phyloP scores from a whole-genome alignment of 2,329 filamentous ascomycete species.

The Achaetomium macrosporum region DNA sequence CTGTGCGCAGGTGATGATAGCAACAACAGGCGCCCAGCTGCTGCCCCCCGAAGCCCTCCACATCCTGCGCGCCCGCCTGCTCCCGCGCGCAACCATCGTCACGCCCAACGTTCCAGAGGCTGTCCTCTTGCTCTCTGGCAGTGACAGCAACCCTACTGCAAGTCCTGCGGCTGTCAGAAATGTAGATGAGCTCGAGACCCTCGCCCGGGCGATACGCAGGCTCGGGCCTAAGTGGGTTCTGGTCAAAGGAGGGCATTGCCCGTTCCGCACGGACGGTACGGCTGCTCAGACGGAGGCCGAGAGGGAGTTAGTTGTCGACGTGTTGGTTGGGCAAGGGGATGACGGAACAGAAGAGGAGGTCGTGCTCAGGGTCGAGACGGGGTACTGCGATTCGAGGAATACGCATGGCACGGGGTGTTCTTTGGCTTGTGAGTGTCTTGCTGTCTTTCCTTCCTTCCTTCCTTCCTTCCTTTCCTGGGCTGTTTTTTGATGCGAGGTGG shows the following conservation, averaged over 20 bases:
- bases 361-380: constrained; percentile 56
- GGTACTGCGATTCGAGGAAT: constrained; percentile 67
- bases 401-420: constrained; percentile 96
- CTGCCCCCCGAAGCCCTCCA: constrained; percentile 60
- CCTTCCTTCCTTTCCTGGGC: background rate
- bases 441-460: background rate
- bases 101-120: constrained; percentile 78
- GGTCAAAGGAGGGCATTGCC: constrained; percentile 86
- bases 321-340: constrained; percentile 60
- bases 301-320: constrained; percentile 64
- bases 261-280: constrained; percentile 59
- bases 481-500: background rate
- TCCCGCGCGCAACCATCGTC: constrained; percentile 62
- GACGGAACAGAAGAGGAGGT: constrained; percentile 27
- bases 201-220: constrained; percentile 59
- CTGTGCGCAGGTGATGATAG: constrained; percentile 75
- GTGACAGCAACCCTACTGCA: constrained; percentile 36
- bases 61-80: constrained; percentile 52
- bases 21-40: constrained; percentile 68
- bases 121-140: constrained; percentile 52
- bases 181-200: constrained; percentile 59
- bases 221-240: constrained; percentile 77
- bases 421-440: constrained; percentile 66
- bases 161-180: constrained; percentile 38
- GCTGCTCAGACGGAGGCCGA: constrained; percentile 55